Percentiles rank a stretch among this genome's conserved stretches.
Evolutionary conservation across 257 asterid genomes (phyloP).

Genomic region (Rauvolfia tetraphylla): DNA sequence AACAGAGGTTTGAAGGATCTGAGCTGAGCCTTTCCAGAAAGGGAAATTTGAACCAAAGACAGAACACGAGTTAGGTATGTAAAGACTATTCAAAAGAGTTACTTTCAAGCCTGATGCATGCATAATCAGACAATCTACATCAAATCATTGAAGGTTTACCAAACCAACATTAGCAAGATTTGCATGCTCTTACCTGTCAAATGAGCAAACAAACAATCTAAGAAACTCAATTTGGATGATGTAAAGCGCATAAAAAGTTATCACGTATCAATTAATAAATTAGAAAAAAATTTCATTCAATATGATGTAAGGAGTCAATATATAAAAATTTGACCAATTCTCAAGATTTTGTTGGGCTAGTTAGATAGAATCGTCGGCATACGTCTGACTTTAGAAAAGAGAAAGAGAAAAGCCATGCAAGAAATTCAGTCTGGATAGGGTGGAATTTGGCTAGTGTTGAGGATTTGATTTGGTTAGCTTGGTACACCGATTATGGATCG

Average conservation of each 20-base stretch:
- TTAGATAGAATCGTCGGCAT: not conserved
- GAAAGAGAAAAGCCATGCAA: not conserved
- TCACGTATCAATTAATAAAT: too few relatives aligned
- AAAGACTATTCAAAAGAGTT: not conserved
- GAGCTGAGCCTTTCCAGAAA: not conserved
- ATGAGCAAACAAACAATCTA: not conserved
- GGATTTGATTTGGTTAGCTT: not conserved
- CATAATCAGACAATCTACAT: not conserved
- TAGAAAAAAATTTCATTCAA: too few relatives aligned
- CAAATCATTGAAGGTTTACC: slow-evolving; percentile 2
- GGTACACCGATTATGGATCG: not conserved
- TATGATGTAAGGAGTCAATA: too few relatives aligned
- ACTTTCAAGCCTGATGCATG: not conserved
- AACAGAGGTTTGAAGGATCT: not conserved
- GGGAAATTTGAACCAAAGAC: not conserved
- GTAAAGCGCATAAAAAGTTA: not conserved
- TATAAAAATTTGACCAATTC: too few relatives aligned
- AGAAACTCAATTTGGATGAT: not conserved
- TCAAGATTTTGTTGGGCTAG: not conserved
- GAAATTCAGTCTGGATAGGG: not conserved
- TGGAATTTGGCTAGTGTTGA: not conserved
- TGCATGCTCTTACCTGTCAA: not conserved
- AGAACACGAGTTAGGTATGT: not conserved
- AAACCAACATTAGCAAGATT: not conserved
- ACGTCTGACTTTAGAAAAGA: not conserved